These are phyloP conservation scores for Irpex sp. DNA, from an alignment of 1,284 basidiomycete species.

Conservation along the genomic window DNA sequence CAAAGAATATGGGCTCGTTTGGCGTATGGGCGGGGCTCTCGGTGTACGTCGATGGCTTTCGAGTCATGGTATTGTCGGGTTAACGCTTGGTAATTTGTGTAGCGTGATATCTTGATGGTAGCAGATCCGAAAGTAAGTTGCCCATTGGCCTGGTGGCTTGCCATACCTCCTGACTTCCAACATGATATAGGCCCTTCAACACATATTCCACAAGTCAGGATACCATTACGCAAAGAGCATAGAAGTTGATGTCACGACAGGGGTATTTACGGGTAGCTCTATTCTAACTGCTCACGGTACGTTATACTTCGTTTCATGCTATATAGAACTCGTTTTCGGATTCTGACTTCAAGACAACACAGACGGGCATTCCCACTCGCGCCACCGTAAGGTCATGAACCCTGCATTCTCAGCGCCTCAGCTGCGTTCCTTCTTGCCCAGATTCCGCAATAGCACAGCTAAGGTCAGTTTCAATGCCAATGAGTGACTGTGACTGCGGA, in stretches of 20 bases:
- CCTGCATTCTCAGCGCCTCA: constrained; percentile 24
- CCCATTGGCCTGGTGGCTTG: neutral
- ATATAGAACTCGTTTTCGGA: no score
- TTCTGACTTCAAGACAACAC: neutral
- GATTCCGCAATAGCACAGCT: constrained; percentile 15
- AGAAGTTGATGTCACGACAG: neutral
- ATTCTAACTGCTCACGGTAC: constrained; percentile 20
- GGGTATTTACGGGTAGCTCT: constrained; percentile 18
- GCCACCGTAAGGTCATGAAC: constrained; percentile 28
- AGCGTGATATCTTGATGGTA: constrained; percentile 18
- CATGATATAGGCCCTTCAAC: constrained; percentile 18
- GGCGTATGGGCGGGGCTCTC: constrained; percentile 16
- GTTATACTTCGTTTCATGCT: neutral
- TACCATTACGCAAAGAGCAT: constrained; percentile 22
- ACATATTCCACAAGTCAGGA: constrained; percentile 26
- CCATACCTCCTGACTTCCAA: neutral
- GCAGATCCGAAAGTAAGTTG: constrained; percentile 20
- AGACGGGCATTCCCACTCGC: constrained; percentile 20
- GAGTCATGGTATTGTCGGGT: neutral
- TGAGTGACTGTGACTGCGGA: neutral
- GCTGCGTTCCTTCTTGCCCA: constrained; percentile 18
- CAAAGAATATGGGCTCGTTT: constrained; percentile 29
- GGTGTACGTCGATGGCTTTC: constrained; percentile 4
- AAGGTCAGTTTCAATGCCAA: neutral
- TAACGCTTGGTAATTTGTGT: neutral